phyloP scores from a whole-genome alignment of 1,284 basidiomycete genomes.

The Cutaneotrichosporon mucoides region DNA sequence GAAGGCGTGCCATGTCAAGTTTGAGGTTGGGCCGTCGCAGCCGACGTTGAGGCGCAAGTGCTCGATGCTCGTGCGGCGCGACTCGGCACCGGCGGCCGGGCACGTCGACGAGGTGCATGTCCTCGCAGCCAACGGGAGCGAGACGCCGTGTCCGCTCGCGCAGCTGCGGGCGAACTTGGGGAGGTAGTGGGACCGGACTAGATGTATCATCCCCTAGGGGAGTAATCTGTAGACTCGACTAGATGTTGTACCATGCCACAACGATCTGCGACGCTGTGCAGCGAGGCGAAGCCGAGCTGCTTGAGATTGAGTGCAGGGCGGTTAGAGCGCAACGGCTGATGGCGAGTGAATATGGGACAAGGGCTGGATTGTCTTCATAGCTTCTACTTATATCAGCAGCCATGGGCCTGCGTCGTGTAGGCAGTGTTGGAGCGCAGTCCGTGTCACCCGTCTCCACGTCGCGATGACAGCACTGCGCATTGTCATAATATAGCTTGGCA shows the following conservation, averaged over 20 bases:
- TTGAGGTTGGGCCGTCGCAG: not conserved
- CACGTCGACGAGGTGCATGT: constrained; percentile 18
- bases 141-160: not conserved
- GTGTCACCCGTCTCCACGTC: no score
- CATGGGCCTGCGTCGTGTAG: no score
- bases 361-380: no score
- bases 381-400: no score
- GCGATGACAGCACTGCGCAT: no score
- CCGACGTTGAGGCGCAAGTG: not conserved
- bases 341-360: no score
- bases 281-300: not conserved
- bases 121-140: not conserved
- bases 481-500: no score
- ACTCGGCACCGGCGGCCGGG: constrained; percentile 12
- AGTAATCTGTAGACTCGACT: constrained; percentile 1
- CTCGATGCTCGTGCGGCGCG: constrained; percentile 7
- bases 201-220: not conserved
- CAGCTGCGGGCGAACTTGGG: not conserved
- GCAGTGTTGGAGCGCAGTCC: no score
- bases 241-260: constrained; percentile 4
- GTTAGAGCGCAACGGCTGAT: no score
- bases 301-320: no score
- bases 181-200: no score
- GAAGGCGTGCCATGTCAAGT: not conserved
- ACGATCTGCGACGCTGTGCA: not conserved